Conservation (phyloP, 75 land plant species). For the Chamaecyparis obtusa region DNA sequence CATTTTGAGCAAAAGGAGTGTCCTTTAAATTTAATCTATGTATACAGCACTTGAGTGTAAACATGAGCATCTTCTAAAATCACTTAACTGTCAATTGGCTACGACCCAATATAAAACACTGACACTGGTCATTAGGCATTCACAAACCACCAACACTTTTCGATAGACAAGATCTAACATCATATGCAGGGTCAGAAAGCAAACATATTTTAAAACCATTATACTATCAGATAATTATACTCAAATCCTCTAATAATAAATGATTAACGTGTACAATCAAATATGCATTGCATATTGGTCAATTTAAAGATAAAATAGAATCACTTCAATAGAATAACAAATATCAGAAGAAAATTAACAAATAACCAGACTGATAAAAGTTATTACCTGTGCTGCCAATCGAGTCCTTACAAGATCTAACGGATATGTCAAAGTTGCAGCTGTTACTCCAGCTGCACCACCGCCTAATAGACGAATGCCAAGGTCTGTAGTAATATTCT, state of each 20-base stretch:
- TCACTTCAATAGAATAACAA: not conserved
- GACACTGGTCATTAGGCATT: not conserved
- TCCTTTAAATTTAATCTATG: not conserved
- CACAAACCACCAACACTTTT: not conserved
- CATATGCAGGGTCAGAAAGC: not conserved
- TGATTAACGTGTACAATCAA: not conserved
- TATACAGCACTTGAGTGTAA: not conserved
- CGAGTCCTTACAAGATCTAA: conserved; percentile 93
- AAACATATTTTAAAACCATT: not conserved
- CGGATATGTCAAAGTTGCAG: conserved; percentile 88
- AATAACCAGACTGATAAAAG: not conserved
- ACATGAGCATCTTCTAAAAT: not conserved
- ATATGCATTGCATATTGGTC: not conserved
- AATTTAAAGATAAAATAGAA: not conserved
- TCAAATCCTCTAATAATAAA: conserved; percentile 1
- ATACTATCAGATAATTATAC: not conserved
- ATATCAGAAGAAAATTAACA: not conserved
- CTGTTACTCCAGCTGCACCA: conserved; percentile 88
- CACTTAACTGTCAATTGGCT: not conserved
- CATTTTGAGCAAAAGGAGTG: not conserved
- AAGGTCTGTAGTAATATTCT: conserved; percentile 57
- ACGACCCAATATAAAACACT: not conserved
- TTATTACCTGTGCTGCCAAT: conserved; percentile 87
- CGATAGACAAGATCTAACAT: not conserved
- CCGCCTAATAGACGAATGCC: conserved; percentile 69